Percentiles rank a stretch among this genome's conserved stretches.
Evolutionary conservation across 257 asterid genomes (phyloP).

Genomic region (Anisodus acutangulus): DNA sequence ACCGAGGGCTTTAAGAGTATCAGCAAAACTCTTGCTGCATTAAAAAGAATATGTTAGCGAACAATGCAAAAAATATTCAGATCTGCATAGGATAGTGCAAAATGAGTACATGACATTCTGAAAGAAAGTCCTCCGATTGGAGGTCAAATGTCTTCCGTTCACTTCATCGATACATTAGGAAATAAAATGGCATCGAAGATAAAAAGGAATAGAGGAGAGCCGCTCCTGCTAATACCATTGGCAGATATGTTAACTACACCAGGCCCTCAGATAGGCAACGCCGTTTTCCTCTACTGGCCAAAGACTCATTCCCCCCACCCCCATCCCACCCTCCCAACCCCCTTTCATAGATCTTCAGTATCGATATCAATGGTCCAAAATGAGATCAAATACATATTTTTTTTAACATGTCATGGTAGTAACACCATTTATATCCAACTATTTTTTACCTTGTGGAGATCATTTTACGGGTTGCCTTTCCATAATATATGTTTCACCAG

Average conservation of each 20-base stretch:
- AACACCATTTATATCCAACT: not conserved
- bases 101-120: not conserved
- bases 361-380: too few species aligned
- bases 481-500: not conserved
- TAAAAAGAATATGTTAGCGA: not conserved
- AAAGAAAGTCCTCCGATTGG: not conserved
- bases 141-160: not conserved
- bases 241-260: not conserved
- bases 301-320: too few species aligned
- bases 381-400: too few species aligned
- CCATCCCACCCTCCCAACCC: too few species aligned
- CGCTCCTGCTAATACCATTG: not conserved
- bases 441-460: not conserved
- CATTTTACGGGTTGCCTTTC: not conserved
- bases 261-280: too few species aligned
- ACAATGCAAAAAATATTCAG: not conserved
- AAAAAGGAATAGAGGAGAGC: not conserved
- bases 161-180: not conserved
- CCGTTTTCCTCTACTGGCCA: too few species aligned
- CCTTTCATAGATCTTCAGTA: too few species aligned
- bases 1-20: slow-evolving; percentile 71
- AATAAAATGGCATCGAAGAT: not conserved
- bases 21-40: slow-evolving; percentile 76
- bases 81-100: not conserved
- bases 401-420: not conserved